These are phyloP conservation scores for Tuber calosporum DNA, from an alignment of 495 filamentous ascomycete species.

Conservation along the genomic window DNA sequence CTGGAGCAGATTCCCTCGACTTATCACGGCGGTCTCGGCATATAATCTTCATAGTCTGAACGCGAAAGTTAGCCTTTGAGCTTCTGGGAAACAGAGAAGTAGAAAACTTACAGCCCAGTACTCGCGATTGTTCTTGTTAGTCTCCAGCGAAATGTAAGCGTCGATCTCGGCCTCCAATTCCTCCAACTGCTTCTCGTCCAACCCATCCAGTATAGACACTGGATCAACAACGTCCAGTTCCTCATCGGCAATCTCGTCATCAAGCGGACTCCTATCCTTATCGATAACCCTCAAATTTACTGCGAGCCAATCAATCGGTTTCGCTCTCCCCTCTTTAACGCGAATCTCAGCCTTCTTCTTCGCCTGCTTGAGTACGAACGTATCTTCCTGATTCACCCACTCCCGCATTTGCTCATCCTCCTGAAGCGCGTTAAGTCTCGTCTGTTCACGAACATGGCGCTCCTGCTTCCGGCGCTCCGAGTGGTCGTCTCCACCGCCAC, in stretches of 20 bases:
- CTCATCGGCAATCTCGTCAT: slow-evolving; percentile 78
- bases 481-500: slow-evolving; percentile 22
- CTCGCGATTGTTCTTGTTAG: slow-evolving; percentile 64
- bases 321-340: slow-evolving; percentile 85
- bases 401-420: slow-evolving; percentile 70
- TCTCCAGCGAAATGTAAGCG: slow-evolving; percentile 75
- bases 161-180: slow-evolving; percentile 83
- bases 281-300: slow-evolving; percentile 85
- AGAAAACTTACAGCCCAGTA: slow-evolving; percentile 66
- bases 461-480: slow-evolving; percentile 36
- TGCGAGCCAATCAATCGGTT: slow-evolving; percentile 91
- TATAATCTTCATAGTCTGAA: slow-evolving; percentile 70
- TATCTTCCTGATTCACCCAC: slow-evolving; percentile 91
- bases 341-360: slow-evolving; percentile 97
- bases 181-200: slow-evolving; percentile 60
- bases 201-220: slow-evolving; percentile 68
- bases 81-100: background rate
- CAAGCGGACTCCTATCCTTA: slow-evolving; percentile 64
- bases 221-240: slow-evolving; percentile 72
- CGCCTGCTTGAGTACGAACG: slow-evolving; percentile 91
- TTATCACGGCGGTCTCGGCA: slow-evolving; percentile 69
- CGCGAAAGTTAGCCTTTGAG: slow-evolving; percentile 35
- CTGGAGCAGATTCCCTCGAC: slow-evolving; percentile 50
- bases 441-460: slow-evolving; percentile 40
- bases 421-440: slow-evolving; percentile 55